Evolutionary conservation across 176 grass and related monocot genomes (phyloP), one percentile per base, ranked within the genome.

Genomic region (Lolium perenne): DNA sequence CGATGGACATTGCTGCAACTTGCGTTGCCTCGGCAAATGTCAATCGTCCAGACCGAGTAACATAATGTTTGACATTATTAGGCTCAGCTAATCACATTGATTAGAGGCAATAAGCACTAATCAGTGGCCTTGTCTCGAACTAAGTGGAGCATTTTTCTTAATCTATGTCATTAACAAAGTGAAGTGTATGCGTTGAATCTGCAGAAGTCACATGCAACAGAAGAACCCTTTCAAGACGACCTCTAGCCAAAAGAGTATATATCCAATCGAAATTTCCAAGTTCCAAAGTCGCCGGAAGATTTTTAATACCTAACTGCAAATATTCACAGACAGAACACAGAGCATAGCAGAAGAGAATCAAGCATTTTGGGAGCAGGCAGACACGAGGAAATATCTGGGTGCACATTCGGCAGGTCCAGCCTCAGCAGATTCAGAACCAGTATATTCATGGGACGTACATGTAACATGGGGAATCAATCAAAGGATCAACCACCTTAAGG

Each of bases 401-500:
- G 38, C 70, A 6, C 49, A 60, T 70, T 58, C 13, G 43, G 45
- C 72, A 66, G 18, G 75, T 75, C 68, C 10, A 15, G 20, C 17
- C 76, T 87, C 85, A 70, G 20, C 40, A 41, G 81, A 69, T 80
- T 87, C 40, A 83, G 67, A 58, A 67, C 51, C 65, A 74, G 49
- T 32, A 51, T 51, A 84, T 67, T 83, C 80, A 57, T 58, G 50
- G 58, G 81, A 84, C 67, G 41, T 16, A 60, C 85, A 62, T 45
- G 85, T 70, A 87, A 80, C 81, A 80, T 87, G 76, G 81, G 40
- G 53, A 72, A 84, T 59, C 50, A 87, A 80, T 68, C 40, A 70
- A 84, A 69, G 58, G 69, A 81, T 80, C 50, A 87, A 87, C 81
- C 49, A 87, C 81, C 81, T 78, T 8, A 75, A 80, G 89, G 85